Evolutionary conservation across 2,329 filamentous ascomycete genomes (phyloP), one percentile per base, ranked within the genome.

Genomic region (Rugonectria rugulosa): DNA sequence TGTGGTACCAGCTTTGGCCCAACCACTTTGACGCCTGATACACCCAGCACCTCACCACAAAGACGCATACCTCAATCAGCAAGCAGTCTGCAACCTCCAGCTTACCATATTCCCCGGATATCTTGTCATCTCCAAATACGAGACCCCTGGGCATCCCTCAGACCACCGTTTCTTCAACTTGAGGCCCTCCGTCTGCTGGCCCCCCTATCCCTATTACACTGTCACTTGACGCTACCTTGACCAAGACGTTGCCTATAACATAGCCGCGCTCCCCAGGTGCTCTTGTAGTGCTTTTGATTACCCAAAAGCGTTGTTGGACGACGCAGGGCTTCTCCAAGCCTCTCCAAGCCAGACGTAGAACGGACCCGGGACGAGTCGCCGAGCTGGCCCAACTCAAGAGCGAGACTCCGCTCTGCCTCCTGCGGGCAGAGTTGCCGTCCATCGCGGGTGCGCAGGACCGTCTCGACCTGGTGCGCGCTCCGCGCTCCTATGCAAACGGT

Each of bases 341-440:
- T 27, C 53, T 50, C 54, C 55, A 54, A 57, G 53, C 47, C 32
- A 60, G 27, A 38, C 42, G 44, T 59, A 59, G 48, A 43, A 53
- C 36, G 31, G 27, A 53, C 44, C 46, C 37, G 45, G 42, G 43
- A 53, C 44, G 61, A 68, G 68, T 68, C 70, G 73, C 69, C 66
- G 70, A 72, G 61, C 71, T 76, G 73, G 73, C 73, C 72, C 73
- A 76, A 76, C 67, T 75, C 70, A 73, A 73, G 71, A 75, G 70
- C 67, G 72, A 74, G 68, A 66, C 72, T 59, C 67, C 71, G 62
- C 69, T 76, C 73, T 76, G 73, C 73, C 73, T 76, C 61, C 69
- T 71, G 67, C 72, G 70, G 73, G 72, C 73, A 73, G 73, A 74
- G 72, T 71, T 70, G 60, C 59, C 68, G 38, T 72, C 71, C 64